Conservation (phyloP, 2,329 filamentous ascomycete species). For the Epichloe bromicola region DNA sequence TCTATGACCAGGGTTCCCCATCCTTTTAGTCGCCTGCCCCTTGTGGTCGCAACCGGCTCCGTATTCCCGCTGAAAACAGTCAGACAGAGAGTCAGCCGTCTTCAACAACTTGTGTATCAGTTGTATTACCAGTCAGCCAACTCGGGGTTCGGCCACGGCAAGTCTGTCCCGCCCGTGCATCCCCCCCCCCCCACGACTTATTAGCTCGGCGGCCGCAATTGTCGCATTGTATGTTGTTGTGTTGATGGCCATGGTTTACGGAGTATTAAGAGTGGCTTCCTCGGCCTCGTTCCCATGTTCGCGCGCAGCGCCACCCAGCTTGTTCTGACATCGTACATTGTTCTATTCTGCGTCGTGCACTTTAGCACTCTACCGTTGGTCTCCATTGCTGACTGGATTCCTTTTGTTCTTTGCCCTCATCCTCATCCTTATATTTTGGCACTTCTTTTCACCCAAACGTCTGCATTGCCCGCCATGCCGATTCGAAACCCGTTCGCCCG, state of each 20-base stretch:
- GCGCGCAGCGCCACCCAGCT: not conserved
- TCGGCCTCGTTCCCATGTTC: not conserved
- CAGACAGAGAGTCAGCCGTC: not conserved
- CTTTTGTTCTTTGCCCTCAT: not conserved
- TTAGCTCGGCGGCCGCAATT: not conserved
- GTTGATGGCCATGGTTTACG: no score
- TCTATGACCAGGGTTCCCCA: not conserved
- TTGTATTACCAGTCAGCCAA: not conserved
- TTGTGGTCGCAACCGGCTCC: not conserved
- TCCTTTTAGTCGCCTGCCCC: not conserved
- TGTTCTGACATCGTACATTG: not conserved
- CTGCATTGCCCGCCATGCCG: constrained; percentile 34
- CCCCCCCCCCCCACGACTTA: not conserved
- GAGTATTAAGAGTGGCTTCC: not conserved
- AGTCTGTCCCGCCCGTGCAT: not conserved
- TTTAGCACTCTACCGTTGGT: not conserved
- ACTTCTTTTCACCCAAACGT: not conserved
- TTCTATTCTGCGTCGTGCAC: not conserved
- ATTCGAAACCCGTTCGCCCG: constrained; percentile 62
- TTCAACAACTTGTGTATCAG: not conserved
- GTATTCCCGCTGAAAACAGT: not conserved
- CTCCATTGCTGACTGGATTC: not conserved
- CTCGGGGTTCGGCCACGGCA: constrained; percentile 1
- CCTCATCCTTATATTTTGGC: not conserved
- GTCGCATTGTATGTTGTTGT: no score